These are phyloP conservation scores for Dittrichia graveolens DNA, from an alignment of 129 eudicot species.

Conservation along the genomic window DNA sequence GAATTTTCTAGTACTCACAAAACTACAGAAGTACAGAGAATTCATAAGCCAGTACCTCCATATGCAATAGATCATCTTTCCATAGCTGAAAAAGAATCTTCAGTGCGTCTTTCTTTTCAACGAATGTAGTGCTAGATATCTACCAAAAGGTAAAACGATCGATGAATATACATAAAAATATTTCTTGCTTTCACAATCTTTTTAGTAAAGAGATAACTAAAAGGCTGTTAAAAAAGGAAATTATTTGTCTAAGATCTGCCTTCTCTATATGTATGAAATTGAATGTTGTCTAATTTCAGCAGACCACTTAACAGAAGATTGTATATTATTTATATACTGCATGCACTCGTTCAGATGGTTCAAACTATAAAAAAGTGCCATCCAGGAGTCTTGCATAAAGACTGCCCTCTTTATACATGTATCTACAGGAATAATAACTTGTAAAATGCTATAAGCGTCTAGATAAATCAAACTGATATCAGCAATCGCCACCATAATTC, in stretches of 20 bases:
- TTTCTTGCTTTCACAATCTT: background rate
- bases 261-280: background rate
- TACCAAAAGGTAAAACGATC: slow-evolving; percentile 24
- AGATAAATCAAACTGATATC: background rate
- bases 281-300: background rate
- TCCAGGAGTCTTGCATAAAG: background rate
- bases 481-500: background rate
- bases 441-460: background rate
- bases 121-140: slow-evolving; percentile 68
- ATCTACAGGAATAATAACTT: background rate
- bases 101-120: slow-evolving; percentile 79
- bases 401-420: background rate
- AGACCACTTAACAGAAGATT: background rate
- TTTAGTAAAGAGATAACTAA: background rate
- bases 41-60: slow-evolving; percentile 64
- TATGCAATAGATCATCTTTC: slow-evolving; percentile 71
- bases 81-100: slow-evolving; percentile 71
- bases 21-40: background rate
- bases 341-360: slow-evolving; percentile 8
- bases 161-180: slow-evolving; percentile 4
- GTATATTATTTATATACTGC: background rate
- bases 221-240: background rate
- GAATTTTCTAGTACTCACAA: background rate
- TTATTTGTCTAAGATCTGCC: background rate
- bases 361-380: background rate